These are phyloP conservation scores for Pouteria campechiana DNA, from an alignment of 179 eudicot genomes.

Conservation along the genomic window DNA sequence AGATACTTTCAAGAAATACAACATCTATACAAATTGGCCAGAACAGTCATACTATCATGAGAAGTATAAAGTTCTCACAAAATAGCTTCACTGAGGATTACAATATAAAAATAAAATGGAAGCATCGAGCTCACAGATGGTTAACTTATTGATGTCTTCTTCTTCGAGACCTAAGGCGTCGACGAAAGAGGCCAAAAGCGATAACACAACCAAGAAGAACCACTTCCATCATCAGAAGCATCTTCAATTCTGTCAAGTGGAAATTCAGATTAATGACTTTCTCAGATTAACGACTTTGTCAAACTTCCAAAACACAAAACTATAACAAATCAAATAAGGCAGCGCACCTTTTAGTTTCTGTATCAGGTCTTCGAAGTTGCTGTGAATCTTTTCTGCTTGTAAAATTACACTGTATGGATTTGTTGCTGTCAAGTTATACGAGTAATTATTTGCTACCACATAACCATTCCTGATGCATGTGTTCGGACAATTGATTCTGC, in stretches of 20 bases:
- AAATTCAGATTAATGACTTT: not conserved
- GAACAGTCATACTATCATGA: too few relatives aligned
- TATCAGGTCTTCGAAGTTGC: conserved; percentile 27
- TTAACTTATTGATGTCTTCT: too few relatives aligned
- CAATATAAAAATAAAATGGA: too few relatives aligned
- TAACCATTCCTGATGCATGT: conserved; percentile 81
- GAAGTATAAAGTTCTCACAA: too few relatives aligned
- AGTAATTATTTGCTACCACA: conserved; percentile 32
- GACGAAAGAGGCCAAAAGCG: conserved; percentile 20
- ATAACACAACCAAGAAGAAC: conserved; percentile 24
- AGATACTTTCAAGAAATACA: too few relatives aligned
- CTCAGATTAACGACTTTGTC: not conserved
- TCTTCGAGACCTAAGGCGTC: conserved; percentile 36
- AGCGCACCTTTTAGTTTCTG: conserved; percentile 57
- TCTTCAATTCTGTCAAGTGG: conserved; percentile 44
- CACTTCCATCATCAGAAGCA: conserved; percentile 45
- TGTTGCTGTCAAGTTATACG: conserved; percentile 18
- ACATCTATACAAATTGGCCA: too few relatives aligned
- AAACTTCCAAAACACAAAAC: not conserved
- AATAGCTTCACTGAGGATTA: too few relatives aligned
- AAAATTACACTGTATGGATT: conserved; percentile 6
- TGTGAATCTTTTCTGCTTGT: conserved; percentile 16
- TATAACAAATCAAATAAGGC: not conserved
- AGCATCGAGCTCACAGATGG: too few relatives aligned
- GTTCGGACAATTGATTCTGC: conserved; percentile 52